These are phyloP conservation scores for Dendrocalamus latiflorus DNA, from an alignment of 202 grass and related monocot genomes.

Conservation along the genomic window DNA sequence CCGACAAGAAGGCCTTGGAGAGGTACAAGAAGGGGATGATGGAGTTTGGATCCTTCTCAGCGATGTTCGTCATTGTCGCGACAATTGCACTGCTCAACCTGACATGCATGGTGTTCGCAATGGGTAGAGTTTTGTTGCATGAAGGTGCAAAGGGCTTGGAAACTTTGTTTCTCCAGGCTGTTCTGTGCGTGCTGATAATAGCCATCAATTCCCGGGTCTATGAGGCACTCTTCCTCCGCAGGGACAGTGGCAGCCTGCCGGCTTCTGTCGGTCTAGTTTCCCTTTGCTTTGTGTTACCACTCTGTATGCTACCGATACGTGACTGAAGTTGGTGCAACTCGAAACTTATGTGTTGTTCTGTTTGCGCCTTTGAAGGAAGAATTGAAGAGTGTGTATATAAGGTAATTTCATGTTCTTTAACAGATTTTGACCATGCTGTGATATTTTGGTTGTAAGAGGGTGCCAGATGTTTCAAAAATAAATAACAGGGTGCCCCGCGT, in stretches of 20 bases:
- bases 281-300: slow-evolving; percentile 27
- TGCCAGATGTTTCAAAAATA: neutral
- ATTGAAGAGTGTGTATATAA: neutral
- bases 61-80: slow-evolving; percentile 55
- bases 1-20: slow-evolving; percentile 15
- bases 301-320: slow-evolving; percentile 23
- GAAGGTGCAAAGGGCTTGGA: slow-evolving; percentile 15
- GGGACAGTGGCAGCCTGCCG: slow-evolving; percentile 56
- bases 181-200: slow-evolving; percentile 38
- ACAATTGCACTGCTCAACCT: slow-evolving; percentile 57
- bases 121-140: slow-evolving; percentile 12
- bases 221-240: slow-evolving; percentile 64
- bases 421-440: neutral
- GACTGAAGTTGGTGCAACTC: neutral
- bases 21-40: slow-evolving; percentile 70
- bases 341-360: neutral
- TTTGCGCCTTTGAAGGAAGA: neutral
- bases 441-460: neutral
- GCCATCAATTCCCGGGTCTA: slow-evolving; percentile 51
- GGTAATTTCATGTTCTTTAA: neutral
- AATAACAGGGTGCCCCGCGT: neutral
- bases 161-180: slow-evolving; percentile 46
- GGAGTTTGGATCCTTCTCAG: slow-evolving; percentile 66
- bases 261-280: slow-evolving; percentile 33
- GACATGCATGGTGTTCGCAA: slow-evolving; percentile 36